These are phyloP conservation scores for Dictyostelium brefeldianum DNA, from an alignment of 78 protist genomes.

Conservation along the genomic window DNA sequence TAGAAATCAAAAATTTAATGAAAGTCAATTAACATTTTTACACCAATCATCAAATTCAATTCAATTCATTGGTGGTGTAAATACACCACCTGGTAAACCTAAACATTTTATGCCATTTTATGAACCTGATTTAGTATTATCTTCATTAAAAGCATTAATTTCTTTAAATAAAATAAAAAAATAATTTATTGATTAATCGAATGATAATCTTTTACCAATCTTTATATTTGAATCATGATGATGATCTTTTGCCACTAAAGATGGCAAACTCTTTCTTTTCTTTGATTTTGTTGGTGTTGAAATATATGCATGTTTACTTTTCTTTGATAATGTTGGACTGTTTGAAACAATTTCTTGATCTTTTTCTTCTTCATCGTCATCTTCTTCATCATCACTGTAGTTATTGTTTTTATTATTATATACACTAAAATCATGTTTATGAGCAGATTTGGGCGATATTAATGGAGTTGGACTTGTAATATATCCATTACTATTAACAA, in stretches of 20 bases:
- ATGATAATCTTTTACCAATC: background rate
- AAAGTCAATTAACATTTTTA: too few relatives aligned
- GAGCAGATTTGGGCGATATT: slow-evolving; percentile 29
- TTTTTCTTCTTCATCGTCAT: background rate
- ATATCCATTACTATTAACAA: background rate
- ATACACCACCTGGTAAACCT: too few relatives aligned
- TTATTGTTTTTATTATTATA: background rate
- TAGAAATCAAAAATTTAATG: too few relatives aligned
- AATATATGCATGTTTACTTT: background rate
- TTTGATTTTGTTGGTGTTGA: slow-evolving; percentile 29
- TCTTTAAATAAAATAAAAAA: too few relatives aligned
- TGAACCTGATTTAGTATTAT: too few relatives aligned
- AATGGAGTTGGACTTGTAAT: slow-evolving; percentile 7
- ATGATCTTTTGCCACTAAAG: background rate
- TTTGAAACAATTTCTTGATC: background rate
- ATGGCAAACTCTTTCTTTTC: slow-evolving; percentile 22
- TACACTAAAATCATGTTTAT: background rate
- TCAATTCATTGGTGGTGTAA: too few relatives aligned
- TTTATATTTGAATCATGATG: slow-evolving; percentile 3
- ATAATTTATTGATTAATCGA: background rate
- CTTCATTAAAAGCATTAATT: too few relatives aligned
- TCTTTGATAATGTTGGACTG: background rate
- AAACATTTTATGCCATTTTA: too few relatives aligned
- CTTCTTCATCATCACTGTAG: background rate
- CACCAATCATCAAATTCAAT: too few relatives aligned